These are phyloP conservation scores for Salix dunnii DNA, from an alignment of 345 rosid species.

Conservation along the genomic window DNA sequence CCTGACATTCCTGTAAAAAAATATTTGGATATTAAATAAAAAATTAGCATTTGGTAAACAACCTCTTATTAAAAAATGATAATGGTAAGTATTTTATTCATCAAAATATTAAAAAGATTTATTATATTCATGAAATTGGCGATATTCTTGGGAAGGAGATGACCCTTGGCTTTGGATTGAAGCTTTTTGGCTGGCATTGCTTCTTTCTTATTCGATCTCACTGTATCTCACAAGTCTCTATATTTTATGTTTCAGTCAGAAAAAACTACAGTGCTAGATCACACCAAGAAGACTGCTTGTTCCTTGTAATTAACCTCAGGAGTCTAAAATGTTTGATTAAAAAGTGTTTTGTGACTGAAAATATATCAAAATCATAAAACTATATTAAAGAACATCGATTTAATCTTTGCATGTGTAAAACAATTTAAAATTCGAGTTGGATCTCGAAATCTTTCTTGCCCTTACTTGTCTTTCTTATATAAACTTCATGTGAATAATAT, in stretches of 20 bases:
- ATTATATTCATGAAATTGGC: constrained; percentile 1
- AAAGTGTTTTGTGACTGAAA: not conserved
- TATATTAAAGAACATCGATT: too few species aligned
- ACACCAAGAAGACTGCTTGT: not conserved
- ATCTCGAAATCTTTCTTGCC: too few species aligned
- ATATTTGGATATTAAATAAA: not conserved
- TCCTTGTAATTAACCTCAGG: not conserved
- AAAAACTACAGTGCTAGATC: not conserved
- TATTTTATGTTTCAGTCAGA: not conserved
- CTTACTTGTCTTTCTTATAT: too few species aligned
- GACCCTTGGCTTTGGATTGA: not conserved
- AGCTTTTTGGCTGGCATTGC: constrained; percentile 3
- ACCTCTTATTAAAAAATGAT: not conserved
- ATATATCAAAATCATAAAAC: too few species aligned
- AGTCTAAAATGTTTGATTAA: not conserved
- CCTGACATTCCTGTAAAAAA: constrained; percentile 12
- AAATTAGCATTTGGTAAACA: not conserved
- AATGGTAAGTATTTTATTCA: too few species aligned
- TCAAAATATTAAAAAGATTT: too few species aligned
- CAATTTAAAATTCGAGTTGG: too few species aligned
- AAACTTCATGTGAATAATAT: too few species aligned
- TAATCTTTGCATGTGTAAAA: too few species aligned
- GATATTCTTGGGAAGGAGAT: not conserved
- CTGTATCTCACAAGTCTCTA: not conserved
- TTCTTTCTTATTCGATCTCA: not conserved